Evolutionary conservation across 331 rosid species (phyloP), one percentile per base, ranked within the genome.

Genomic region (Rhamnella rubrinervis): DNA sequence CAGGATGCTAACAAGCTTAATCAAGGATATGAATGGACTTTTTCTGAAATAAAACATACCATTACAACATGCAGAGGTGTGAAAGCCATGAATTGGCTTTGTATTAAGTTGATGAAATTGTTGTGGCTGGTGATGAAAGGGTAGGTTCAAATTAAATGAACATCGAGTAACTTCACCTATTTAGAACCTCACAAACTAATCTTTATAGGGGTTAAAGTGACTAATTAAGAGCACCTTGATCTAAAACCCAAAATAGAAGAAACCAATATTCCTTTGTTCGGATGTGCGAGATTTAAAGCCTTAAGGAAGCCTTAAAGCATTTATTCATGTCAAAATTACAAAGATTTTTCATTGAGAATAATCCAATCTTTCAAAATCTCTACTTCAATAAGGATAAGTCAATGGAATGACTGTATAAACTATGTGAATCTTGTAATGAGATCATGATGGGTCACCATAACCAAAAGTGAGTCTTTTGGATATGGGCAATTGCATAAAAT

Each of bases 371-470:
- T 28, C n/a, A 28, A 28, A 28, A 28, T 4, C 35, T 28, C 35
- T 28, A 2, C 35, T 28, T 28, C 35, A 44, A 10, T 44, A 14
- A 44, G 13, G 71, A 72, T 64, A 55, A 63, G 70, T 71, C 65
- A 55, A 58, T 39, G 40, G 13, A 52, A 53, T 35, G 8, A 23
- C 25, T 41, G 8, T 17, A 39, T 11, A 39, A 23, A 40, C 35
- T 55, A 38, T 12, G 63, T 18, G 23, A 26, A 15, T 4, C 38
- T 18, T 28, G 56, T 38, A 49, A 21, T 37, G 60, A 8, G 72
- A 31, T 49, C 28, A 46, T 13, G 68, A 58, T 49, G 72, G 76
- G 71, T 19, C 67, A 28, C 63, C 31, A 47, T 55, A 55, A 44
- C n/a, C 51, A 28, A 21, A 18, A 49, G 71, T 1, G 4, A 44